Conservation (phyloP, 2,329 filamentous ascomycete species). For the Pestalotiopsis sp. region DNA sequence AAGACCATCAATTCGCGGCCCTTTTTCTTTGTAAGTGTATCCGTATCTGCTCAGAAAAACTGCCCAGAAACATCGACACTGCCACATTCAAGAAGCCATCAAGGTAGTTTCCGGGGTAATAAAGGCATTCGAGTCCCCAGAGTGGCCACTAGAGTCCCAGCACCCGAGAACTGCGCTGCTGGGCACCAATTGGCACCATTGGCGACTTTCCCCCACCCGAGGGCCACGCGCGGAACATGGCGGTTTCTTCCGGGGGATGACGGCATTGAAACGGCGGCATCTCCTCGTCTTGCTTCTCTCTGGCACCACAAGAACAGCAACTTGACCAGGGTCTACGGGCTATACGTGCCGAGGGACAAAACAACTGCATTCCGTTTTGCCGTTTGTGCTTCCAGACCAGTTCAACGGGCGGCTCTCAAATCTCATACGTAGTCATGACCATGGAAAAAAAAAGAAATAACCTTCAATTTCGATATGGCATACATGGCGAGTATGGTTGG, state of each 20-base stretch:
- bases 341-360: background rate
- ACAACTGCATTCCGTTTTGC: background rate
- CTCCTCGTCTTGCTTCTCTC: background rate
- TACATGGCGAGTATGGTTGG: too few relatives aligned
- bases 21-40: too few relatives aligned
- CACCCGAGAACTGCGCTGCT: background rate
- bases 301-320: background rate
- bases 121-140: background rate
- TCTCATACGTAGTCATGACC: background rate
- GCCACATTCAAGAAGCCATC: background rate
- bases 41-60: background rate
- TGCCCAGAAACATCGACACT: background rate
- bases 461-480: background rate
- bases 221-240: conserved; percentile 4
- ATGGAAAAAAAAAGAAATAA: background rate
- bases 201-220: background rate
- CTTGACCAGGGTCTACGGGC: background rate
- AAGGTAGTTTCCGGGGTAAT: background rate
- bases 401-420: background rate
- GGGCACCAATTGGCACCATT: background rate
- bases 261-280: conserved; percentile 19
- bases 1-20: too few relatives aligned
- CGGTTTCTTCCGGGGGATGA: conserved; percentile 23
- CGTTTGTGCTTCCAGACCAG: background rate
- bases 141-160: background rate